Base-by-base conservation (phyloP, 306 rosid genomes). In the Vigna unguiculata region DNA sequence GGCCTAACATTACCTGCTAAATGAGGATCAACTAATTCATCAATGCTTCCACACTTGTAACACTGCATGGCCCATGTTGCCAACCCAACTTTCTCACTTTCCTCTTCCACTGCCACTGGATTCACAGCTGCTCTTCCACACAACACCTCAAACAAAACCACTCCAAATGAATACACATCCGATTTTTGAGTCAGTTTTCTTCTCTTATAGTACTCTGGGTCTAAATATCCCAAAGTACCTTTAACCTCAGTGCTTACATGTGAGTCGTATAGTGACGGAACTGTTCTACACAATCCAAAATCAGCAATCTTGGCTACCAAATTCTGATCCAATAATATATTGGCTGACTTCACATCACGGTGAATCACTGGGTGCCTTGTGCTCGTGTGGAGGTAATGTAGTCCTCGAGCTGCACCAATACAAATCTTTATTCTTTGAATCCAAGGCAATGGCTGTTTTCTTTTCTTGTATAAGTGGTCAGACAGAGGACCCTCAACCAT, bases 121-220 rank as follows among this genome's bases (percentile, higher is more conserved):
- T 84, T 24, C 19, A 84, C 61, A 6, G 88, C 87, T 0, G 88
- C 79, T 48, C 90, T 81, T 10, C 80, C 85, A 24, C 88, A 46
- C 0, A 91, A 24, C 4, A 87, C 86, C 65, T 91, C 94, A 13
- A 85, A 87, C 45, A 91, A 25, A 10, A 91, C 88, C 17, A 91
- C 90, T 0, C 97, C 92, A 55, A 86, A 87, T 9, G 92, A 88
- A 69, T 86, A 87, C 3, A 91, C 91, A 45, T 91, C 91, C 5
- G 90, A 81, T 67, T 86, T 91, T 40, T 82, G 84, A 0, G 85
- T 87, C 21, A 87, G 6, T 16, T 71, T 82, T 28, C 81, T 83
- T 4, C 85, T 62, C 1, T 71, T 66, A 8, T 75, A 84, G 81
- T 83, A 86, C 60, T 86, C 86, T 2, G 87, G 90, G 17, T 86